Evolutionary conservation across 805 yeast species (phyloP), one percentile per base, ranked within the genome.

Genomic region (Ogataea angusta): DNA sequence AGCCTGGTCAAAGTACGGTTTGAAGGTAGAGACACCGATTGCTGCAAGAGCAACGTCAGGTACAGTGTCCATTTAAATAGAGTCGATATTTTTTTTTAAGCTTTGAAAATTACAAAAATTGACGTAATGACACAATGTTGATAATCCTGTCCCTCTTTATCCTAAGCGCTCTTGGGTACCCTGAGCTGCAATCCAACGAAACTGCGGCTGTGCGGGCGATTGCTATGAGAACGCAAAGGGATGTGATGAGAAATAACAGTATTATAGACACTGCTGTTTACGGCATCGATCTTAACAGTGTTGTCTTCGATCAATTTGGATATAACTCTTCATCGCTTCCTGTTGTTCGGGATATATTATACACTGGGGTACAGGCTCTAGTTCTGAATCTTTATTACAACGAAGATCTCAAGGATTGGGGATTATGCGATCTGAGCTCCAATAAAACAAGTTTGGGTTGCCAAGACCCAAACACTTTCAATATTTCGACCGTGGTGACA

Each of bases 381-480:
- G 59, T 65, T 39, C 37, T 80, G 4, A 85, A 83, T 52, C 40
- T 81, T 19, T 80, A 79, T 56, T 74, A 77, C 69, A 76, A 75
- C 51, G 75, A 73, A 36, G 50, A 61, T 30, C 60, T 68, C 3
- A 36, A 43, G 8, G 63, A 60, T 41, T 80, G 84, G 77, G 82
- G 78, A 48, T 56, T 80, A 3, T 80, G 85, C 48, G 82, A 85
- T 0, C 68, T 68, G 2, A 21, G 30, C 5, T 1, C 67, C 70
- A 68, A 6, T 30, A 6, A 12, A n/a, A 13, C 39, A 21, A 5
- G 22, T n/a, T 10, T 10, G 7, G 31, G 30, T 25, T 57, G 62
- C 38, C 52, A 36, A 3, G 12, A 30, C 22, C 38, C 46, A 6
- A 10, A 37, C 2, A 29, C 15, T 1, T 57, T 57, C 40, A 59